Evolutionary conservation across 176 grass and related monocot genomes (phyloP).

Genomic region (Stipa capillata): DNA sequence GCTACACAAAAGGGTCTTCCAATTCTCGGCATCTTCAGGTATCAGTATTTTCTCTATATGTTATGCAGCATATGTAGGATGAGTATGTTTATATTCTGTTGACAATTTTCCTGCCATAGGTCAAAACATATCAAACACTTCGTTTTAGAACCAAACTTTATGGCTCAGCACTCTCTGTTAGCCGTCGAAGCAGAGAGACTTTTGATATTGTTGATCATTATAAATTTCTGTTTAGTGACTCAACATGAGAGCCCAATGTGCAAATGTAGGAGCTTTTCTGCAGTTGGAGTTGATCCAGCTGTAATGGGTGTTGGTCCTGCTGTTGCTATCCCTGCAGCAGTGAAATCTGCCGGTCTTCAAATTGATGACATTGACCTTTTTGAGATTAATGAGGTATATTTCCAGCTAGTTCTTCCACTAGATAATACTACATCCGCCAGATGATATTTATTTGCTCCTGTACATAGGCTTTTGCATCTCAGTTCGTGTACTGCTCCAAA

Average conservation of each 20-base stretch:
- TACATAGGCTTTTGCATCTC: conserved; percentile 89
- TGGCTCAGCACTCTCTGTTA: neutral
- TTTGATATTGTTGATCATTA: neutral
- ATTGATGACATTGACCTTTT: conserved; percentile 67
- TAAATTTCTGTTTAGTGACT: neutral
- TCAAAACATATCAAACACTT: neutral
- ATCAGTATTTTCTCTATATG: neutral
- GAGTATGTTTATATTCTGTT: neutral
- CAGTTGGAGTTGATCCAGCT: conserved; percentile 93
- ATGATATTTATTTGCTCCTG: conserved; percentile 4
- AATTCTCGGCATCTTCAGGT: conserved; percentile 72
- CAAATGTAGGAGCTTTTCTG: conserved; percentile 77
- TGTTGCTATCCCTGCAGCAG: conserved; percentile 91
- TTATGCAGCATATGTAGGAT: neutral
- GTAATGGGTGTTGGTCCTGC: conserved; percentile 97
- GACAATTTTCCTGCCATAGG: neutral
- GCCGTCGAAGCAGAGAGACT: neutral
- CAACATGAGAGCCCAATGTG: conserved; percentile 7
- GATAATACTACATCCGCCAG: neutral
- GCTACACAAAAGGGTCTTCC: conserved; percentile 75
- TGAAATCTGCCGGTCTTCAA: conserved; percentile 79
- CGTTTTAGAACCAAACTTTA: neutral
- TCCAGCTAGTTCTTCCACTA: neutral
- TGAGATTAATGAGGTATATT: conserved; percentile 93
- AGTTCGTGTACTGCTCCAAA: conserved; percentile 86